These are phyloP conservation scores for Zymoseptoria brevis DNA, from an alignment of 2,329 filamentous ascomycete genomes.

Conservation along the genomic window DNA sequence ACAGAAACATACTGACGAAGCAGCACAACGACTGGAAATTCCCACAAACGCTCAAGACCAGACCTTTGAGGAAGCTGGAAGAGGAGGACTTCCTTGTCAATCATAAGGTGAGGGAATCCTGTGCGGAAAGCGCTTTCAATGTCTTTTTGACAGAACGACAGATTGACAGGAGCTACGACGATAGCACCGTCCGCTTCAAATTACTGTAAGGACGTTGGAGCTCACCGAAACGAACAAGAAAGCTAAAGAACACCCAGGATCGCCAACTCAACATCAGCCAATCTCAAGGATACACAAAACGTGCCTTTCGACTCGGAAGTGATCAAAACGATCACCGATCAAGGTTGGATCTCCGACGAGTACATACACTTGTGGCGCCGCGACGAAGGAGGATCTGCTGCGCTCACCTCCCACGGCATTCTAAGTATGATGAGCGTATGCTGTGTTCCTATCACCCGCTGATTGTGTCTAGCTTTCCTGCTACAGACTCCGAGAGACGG, in stretches of 20 bases:
- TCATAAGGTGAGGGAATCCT: slow-evolving; percentile 20
- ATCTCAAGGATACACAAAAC: slow-evolving; percentile 22
- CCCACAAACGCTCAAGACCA: slow-evolving; percentile 22
- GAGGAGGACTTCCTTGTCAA: slow-evolving; percentile 29
- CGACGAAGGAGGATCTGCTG: slow-evolving; percentile 28
- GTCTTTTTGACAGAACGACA: slow-evolving; percentile 1
- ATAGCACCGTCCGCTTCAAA: slow-evolving; percentile 29
- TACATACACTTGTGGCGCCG: slow-evolving; percentile 29
- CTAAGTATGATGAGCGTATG: slow-evolving; percentile 15
- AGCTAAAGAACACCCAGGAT: slow-evolving; percentile 6
- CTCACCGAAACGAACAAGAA: too few relatives aligned
- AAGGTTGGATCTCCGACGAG: slow-evolving; percentile 29
- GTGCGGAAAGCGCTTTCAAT: not conserved
- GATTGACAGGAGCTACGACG: slow-evolving; percentile 31
- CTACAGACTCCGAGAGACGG: slow-evolving; percentile 30
- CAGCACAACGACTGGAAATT: slow-evolving; percentile 28
- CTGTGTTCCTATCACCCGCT: not conserved
- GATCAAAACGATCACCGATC: slow-evolving; percentile 19
- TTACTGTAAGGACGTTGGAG: slow-evolving; percentile 21
- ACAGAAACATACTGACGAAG: not conserved
- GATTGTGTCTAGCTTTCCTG: slow-evolving; percentile 19
- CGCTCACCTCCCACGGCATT: slow-evolving; percentile 25
- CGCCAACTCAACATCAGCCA: slow-evolving; percentile 22
- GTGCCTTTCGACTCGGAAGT: slow-evolving; percentile 23
- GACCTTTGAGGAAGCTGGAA: slow-evolving; percentile 23